These are phyloP conservation scores for Symbiotaphrina buchneri DNA, from an alignment of 495 filamentous ascomycete species.

Conservation along the genomic window DNA sequence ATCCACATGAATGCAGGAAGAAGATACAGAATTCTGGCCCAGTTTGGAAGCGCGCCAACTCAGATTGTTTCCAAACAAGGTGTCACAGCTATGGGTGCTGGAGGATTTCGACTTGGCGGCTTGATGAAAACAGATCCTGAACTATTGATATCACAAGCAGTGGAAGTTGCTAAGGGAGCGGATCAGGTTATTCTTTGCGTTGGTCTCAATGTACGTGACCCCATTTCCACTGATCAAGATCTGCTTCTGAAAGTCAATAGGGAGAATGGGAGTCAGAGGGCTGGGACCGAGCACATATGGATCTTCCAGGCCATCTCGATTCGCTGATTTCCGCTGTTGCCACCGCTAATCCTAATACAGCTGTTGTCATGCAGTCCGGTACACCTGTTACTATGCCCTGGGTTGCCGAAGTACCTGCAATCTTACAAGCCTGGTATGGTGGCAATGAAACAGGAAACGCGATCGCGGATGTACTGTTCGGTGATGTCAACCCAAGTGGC, in stretches of 20 bases:
- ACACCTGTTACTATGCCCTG: conserved; percentile 77
- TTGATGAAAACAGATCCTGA: conserved; percentile 41
- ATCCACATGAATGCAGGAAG: conserved; percentile 33
- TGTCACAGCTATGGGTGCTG: conserved; percentile 32
- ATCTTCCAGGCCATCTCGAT: conserved; percentile 1
- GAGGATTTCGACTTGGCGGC: conserved; percentile 61
- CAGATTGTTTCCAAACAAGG: conserved; percentile 29
- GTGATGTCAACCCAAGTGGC: conserved; percentile 38
- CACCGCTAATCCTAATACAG: conserved; percentile 15
- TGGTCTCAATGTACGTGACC: conserved; percentile 33
- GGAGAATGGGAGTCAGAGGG: conserved; percentile 79
- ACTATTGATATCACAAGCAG: conserved; percentile 41
- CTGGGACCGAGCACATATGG: conserved; percentile 25
- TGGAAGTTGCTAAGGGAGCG: conserved; percentile 31
- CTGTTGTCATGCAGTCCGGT: conserved; percentile 67
- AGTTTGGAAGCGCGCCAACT: conserved; percentile 42
- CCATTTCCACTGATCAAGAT: neutral
- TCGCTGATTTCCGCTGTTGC: conserved; percentile 2
- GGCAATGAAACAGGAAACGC: conserved; percentile 24
- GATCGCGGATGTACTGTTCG: conserved; percentile 44
- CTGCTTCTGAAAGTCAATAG: neutral
- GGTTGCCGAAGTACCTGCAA: conserved; percentile 39
- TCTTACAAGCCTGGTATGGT: conserved; percentile 43
- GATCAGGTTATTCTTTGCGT: conserved; percentile 64
- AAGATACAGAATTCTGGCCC: conserved; percentile 33